Evolutionary conservation across 2,329 filamentous ascomycete species (phyloP), one percentile per base, ranked within the genome.

Genomic region (Aspergillus nomiae): DNA sequence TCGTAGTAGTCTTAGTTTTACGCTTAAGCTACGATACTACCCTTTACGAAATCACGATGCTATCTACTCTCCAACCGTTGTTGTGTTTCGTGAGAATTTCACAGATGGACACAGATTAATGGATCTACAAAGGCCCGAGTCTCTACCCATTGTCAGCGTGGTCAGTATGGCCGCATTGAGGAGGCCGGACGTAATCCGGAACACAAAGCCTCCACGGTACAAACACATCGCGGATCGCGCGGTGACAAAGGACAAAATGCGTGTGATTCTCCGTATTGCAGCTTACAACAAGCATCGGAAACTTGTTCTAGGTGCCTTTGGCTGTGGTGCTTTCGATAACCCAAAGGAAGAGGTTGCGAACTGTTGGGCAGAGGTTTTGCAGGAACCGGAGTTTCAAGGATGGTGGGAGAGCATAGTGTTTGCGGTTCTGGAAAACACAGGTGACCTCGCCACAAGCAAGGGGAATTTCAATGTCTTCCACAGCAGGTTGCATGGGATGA

Each of bases 351-450:
- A 87, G 64, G 85, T 92, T n/a, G 88, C 86, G 2, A 63, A 77
- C 38, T 88, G 87, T 67, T 92, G 89, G 83, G 72, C 79, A 32
- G 84, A 87, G 69, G 87, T 90, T 38, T 76, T 91, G 60, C 62
- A 71, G 34, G 87, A 91, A 71, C 43, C 65, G 0, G 89, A 92
- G 76, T 90, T 90, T 66, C 69, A 75, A 45, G 86, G 87, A 1
- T 90, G 88, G 86, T 90, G 88, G 85, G 78, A 84, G 68, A 83
- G 84, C 59, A 76, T 92, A 21, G 82, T 86, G 65, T 92, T 92
- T 81, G 89, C 89, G 0, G 85, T 91, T 2, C 65, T 83, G 66
- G 80, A 82, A 41, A 70, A 68, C 26, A 48, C 50, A 38, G 53
- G 26, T 4, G 38, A 46, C 28, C 51, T 57, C 21, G 60, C 67